Conservation (phyloP, 1,284 basidiomycete species). For the Anthracocystis setariae region DNA sequence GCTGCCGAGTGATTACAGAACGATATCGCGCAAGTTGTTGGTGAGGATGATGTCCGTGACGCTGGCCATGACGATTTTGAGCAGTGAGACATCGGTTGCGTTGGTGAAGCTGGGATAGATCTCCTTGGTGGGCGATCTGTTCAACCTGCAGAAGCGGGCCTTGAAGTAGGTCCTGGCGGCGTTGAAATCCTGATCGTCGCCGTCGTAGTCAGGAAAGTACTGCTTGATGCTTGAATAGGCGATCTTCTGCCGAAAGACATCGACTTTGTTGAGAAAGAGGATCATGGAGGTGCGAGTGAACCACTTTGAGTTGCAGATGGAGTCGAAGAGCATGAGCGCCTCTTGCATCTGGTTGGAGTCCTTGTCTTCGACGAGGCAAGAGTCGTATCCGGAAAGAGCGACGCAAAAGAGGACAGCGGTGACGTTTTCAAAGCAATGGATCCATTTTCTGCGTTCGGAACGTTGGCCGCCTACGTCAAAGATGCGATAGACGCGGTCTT, state of each 20-base stretch:
- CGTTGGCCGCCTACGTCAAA: constrained; percentile 91
- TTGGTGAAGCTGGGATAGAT: constrained; percentile 89
- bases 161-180: constrained; percentile 91
- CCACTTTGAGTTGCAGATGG: constrained; percentile 95
- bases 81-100: constrained; percentile 89
- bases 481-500: constrained; percentile 72
- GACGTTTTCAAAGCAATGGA: constrained; percentile 70
- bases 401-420: constrained; percentile 88
- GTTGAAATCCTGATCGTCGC: constrained; percentile 72
- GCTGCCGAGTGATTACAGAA: constrained; percentile 15
- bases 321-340: constrained; percentile 93
- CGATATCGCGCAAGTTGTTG: constrained; percentile 47
- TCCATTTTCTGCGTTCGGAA: constrained; percentile 81
- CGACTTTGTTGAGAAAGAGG: constrained; percentile 73
- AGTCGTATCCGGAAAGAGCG: constrained; percentile 87
- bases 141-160: constrained; percentile 81
- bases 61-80: constrained; percentile 85
- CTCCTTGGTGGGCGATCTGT: constrained; percentile 86
- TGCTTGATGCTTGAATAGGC: constrained; percentile 81
- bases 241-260: constrained; percentile 86
- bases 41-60: constrained; percentile 62
- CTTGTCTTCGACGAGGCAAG: constrained; percentile 90
- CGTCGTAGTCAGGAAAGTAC: constrained; percentile 72
- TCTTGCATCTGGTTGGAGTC: constrained; percentile 96
- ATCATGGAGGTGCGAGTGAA: constrained; percentile 92